Conservation (phyloP, 495 filamentous ascomycete genomes). For the Penicillium canariense region DNA sequence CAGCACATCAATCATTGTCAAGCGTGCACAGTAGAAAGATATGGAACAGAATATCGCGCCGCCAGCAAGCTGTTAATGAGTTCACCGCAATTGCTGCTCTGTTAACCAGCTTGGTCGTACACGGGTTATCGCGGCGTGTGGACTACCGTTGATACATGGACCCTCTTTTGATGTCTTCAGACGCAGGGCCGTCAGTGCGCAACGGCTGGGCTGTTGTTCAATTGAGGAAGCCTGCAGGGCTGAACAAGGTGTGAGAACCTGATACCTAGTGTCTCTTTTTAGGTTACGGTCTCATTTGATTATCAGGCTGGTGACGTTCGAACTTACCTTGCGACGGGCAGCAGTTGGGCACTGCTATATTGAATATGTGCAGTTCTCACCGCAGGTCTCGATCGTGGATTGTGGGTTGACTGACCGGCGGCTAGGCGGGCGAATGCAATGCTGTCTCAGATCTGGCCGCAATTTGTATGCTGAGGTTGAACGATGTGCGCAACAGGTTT, state of each 20-base stretch:
- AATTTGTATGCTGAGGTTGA: conserved; percentile 5
- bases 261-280: conserved; percentile 13
- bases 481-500: background rate
- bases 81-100: conserved; percentile 26
- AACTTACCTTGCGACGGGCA: background rate
- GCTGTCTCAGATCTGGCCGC: conserved; percentile 25
- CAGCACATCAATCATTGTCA: conserved; percentile 19
- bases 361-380: background rate
- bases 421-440: conserved; percentile 23
- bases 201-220: conserved; percentile 16
- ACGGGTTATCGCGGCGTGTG: conserved; percentile 30
- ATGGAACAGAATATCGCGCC: background rate
- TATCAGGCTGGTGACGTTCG: no score
- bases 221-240: conserved; percentile 31
- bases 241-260: conserved; percentile 19
- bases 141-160: conserved; percentile 18
- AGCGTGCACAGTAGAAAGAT: background rate
- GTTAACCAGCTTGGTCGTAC: conserved; percentile 21
- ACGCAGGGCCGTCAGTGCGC: conserved; percentile 11
- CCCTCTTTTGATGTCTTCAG: conserved; percentile 13
- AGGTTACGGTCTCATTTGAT: no score
- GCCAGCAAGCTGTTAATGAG: background rate
- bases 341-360: background rate
- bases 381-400: background rate
- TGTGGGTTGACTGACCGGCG: background rate